These are phyloP conservation scores for sunflower (Helianthus annuus) DNA, from an alignment of 129 eudicot genomes.

Conservation along the genomic window DNA sequence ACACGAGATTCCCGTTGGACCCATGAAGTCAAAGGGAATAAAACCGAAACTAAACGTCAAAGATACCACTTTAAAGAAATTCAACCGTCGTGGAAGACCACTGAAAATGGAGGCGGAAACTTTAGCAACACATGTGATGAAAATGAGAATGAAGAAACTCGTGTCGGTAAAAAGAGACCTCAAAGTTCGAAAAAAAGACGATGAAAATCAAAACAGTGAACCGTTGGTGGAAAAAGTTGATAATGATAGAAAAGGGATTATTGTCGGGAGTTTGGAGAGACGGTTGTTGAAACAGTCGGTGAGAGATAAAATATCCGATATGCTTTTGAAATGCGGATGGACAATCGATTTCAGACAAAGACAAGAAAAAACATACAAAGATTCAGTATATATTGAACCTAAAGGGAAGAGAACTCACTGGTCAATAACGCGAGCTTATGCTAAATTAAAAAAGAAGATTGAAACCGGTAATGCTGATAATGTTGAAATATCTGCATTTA, in stretches of 20 bases:
- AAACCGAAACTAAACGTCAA: slow-evolving; percentile 22
- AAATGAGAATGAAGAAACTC: slow-evolving; percentile 13
- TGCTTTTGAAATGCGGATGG: slow-evolving; percentile 77
- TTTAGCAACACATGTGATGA: slow-evolving; percentile 23
- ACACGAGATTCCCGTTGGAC: slow-evolving; percentile 9
- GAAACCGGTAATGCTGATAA: slow-evolving; percentile 48
- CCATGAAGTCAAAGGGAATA: slow-evolving; percentile 9
- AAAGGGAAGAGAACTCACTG: slow-evolving; percentile 54
- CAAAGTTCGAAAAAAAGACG: slow-evolving; percentile 7
- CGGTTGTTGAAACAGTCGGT: slow-evolving; percentile 45
- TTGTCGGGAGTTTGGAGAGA: slow-evolving; percentile 26
- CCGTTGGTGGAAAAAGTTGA: slow-evolving; percentile 2
- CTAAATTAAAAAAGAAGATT: slow-evolving; percentile 46
- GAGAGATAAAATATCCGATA: slow-evolving; percentile 53
- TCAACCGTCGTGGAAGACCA: slow-evolving; percentile 35
- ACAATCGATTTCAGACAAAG: slow-evolving; percentile 59
- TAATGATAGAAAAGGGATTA: slow-evolving; percentile 13
- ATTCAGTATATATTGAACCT: slow-evolving; percentile 64
- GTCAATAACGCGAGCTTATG: slow-evolving; percentile 80
- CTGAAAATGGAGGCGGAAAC: slow-evolving; percentile 28
- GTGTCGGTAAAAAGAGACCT: neutral
- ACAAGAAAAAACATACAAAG: slow-evolving; percentile 44
- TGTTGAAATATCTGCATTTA: slow-evolving; percentile 49
- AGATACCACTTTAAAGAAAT: slow-evolving; percentile 25
- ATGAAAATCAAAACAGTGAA: slow-evolving; percentile 18